Percentiles rank a stretch among this genome's conserved stretches.
These are phyloP conservation scores for Colletotrichum godetiae DNA, from an alignment of 2,329 filamentous ascomycete species.

Conservation along the genomic window DNA sequence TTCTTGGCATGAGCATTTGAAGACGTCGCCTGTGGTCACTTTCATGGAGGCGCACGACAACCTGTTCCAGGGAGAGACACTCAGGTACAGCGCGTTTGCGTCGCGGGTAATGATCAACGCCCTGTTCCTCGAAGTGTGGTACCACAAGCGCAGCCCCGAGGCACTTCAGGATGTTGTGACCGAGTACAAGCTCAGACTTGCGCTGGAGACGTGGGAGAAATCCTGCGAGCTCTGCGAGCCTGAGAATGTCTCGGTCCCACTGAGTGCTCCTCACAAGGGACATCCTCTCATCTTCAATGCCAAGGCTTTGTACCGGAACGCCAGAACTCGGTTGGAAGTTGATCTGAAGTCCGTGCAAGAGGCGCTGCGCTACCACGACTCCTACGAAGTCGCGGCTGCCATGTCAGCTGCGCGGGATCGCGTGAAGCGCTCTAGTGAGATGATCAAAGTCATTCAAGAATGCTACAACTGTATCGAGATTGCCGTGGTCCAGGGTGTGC, in stretches of 20 bases:
- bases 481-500: slow-evolving; percentile 91
- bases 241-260: slow-evolving; percentile 86
- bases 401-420: slow-evolving; percentile 96
- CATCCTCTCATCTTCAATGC: slow-evolving; percentile 98
- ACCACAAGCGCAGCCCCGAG: slow-evolving; percentile 98
- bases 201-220: slow-evolving; percentile 98
- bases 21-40: slow-evolving; percentile 78
- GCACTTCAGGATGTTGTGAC: slow-evolving; percentile 96
- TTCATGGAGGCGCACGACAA: slow-evolving; percentile 96
- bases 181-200: slow-evolving; percentile 96
- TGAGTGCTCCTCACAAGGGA: slow-evolving; percentile 94
- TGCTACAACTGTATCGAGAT: slow-evolving; percentile 99
- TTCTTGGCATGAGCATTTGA: slow-evolving; percentile 84
- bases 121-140: slow-evolving; percentile 98
- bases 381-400: slow-evolving; percentile 94
- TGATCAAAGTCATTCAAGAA: slow-evolving; percentile 98
- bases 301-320: slow-evolving; percentile 96
- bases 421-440: slow-evolving; percentile 94
- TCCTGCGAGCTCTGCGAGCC: slow-evolving; percentile 94
- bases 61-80: slow-evolving; percentile 90
- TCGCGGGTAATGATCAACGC: slow-evolving; percentile 99
- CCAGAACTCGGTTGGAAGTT: slow-evolving; percentile 89
- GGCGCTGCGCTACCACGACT: slow-evolving; percentile 95
- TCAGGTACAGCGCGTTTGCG: slow-evolving; percentile 95
- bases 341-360: slow-evolving; percentile 97